phyloP scores from a whole-genome alignment of 169 alveolate genomes.

The Eimeria tenella region DNA sequence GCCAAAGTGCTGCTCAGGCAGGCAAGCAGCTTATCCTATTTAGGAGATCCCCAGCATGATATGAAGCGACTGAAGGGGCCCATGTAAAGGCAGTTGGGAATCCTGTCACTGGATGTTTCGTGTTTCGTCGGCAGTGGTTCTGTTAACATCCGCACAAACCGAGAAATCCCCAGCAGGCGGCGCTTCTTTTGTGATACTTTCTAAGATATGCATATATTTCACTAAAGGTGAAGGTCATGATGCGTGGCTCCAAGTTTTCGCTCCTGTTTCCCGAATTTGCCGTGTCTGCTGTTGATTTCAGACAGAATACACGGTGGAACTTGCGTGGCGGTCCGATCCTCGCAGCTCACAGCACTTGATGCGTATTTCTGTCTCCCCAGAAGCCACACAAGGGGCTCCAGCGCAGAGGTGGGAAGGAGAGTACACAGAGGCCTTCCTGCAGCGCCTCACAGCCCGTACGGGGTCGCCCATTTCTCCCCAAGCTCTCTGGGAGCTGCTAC shows the following conservation, averaged over 20 bases:
- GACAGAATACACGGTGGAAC: background rate
- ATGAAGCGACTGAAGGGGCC: background rate
- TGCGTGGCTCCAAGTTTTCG: background rate
- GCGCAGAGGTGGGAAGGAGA: background rate
- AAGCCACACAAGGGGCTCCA: background rate
- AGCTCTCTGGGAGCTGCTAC: slow-evolving; percentile 5
- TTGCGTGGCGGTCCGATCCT: slow-evolving; percentile 17
- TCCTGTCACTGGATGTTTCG: background rate
- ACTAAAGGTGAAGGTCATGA: too few relatives aligned
- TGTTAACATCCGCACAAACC: background rate
- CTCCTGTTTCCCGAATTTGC: background rate
- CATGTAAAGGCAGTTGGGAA: background rate
- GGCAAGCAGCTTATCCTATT: background rate
- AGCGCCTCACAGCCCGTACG: slow-evolving; percentile 15
- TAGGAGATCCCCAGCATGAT: background rate
- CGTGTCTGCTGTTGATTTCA: background rate
- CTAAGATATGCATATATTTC: too few relatives aligned
- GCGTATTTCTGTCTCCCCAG: background rate
- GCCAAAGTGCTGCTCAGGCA: background rate
- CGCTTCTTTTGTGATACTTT: too few relatives aligned
- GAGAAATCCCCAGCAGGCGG: background rate
- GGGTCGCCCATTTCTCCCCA: slow-evolving; percentile 29
- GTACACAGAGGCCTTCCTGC: slow-evolving; percentile 31
- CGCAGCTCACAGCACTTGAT: background rate
- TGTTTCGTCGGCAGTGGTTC: background rate